Conservation (phyloP, 441 rosid genomes). For the Pelargonium citronellum region DNA sequence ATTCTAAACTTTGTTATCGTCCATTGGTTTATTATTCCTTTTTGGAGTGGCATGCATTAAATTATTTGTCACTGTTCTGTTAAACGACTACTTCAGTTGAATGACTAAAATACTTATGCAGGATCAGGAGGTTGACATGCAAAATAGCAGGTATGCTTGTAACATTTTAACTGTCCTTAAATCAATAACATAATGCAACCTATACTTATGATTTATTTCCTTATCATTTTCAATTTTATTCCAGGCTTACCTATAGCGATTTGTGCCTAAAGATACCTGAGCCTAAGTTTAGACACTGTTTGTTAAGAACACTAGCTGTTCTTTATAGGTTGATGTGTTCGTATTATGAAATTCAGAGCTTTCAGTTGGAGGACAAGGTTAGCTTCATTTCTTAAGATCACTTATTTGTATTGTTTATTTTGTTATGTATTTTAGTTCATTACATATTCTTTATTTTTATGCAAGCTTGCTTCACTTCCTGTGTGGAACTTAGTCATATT, state of each 20-base stretch:
- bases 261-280: conserved; percentile 92
- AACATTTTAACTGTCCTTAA: conserved; percentile 19
- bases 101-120: conserved; percentile 40
- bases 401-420: conserved; percentile 9
- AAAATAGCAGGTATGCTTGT: conserved; percentile 61
- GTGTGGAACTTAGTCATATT: conserved; percentile 8
- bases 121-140: conserved; percentile 58
- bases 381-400: conserved; percentile 18
- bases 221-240: conserved; percentile 29
- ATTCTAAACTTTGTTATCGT: background rate
- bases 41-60: conserved; percentile 8
- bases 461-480: conserved; percentile 1
- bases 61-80: conserved; percentile 16
- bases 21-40: conserved; percentile 9
- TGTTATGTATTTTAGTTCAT: conserved; percentile 1
- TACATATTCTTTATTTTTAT: conserved; percentile 9
- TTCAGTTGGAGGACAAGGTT: conserved; percentile 61
- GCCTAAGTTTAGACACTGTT: conserved; percentile 86
- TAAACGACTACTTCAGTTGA: conserved; percentile 21
- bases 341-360: conserved; percentile 82
- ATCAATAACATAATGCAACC: conserved; percentile 10
- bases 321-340: conserved; percentile 81
- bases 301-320: conserved; percentile 78
- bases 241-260: conserved; percentile 98
- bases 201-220: conserved; percentile 24